Evolutionary conservation across 495 filamentous ascomycete species (phyloP), one percentile per base, ranked within the genome.

Genomic region (Cladorrhinum samala): DNA sequence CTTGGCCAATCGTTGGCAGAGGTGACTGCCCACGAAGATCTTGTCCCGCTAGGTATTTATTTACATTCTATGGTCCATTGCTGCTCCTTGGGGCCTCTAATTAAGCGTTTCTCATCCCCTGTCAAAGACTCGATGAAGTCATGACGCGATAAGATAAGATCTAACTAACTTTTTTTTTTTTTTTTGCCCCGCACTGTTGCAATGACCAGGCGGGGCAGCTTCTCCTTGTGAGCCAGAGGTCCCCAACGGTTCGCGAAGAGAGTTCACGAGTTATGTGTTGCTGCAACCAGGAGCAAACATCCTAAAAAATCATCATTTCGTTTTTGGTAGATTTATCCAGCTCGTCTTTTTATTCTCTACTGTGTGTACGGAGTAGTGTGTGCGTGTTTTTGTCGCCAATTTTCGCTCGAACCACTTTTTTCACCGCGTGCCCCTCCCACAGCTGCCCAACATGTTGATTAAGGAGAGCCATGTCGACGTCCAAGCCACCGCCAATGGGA

Each of bases 401-500:
- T 33, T 33, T 33, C 6, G 6, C 27, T 11, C 6, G 11, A 33
- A 33, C 5, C 27, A 11, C 27, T 11, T 11, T 33, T 33, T 33
- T 33, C 33, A 9, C 47, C 38, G 9, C 1, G 17, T 19, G 14
- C 13, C 46, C 46, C 23, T n/a, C 24, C 25, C 46, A 50, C 17
- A 9, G 13, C 45, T 30, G 50, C 50, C 54, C 61, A 58, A 13
- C 52, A 77, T 77, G 74, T 57, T 75, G 58, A 68, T 77, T 57
- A 70, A 74, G 37, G 74, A 77, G 56, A 70, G 62, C 56, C 58
- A 69, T 56, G 60, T 56, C 58, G 74, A 76, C 48, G 68, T 77
- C 52, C 51, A 69, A 43, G 69, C 66, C 6, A 62, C 48, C 38
- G 69, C 64, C 59, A 65, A 76, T 56, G 74, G 72, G 53, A 75